phyloP scores from a whole-genome alignment of 2,329 filamentous ascomycete genomes.

The Paraconiothyrium sp. region DNA sequence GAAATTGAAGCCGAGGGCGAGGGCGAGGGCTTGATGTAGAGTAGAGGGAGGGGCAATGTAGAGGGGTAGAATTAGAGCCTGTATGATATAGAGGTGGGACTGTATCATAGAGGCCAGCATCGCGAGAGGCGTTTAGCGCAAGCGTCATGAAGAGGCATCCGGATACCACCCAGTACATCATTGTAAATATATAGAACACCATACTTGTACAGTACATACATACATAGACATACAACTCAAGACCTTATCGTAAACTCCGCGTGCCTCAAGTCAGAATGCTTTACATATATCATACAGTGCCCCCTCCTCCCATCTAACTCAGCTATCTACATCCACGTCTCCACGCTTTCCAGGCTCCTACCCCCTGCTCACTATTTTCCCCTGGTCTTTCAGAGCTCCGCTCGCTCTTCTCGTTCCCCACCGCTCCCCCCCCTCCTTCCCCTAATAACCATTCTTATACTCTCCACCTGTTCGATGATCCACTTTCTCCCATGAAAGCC shows the following conservation, averaged over 20 bases:
- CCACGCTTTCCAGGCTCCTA: too few relatives aligned
- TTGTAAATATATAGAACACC: not conserved
- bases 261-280: not conserved
- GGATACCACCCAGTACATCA: not conserved
- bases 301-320: too few relatives aligned
- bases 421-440: too few relatives aligned
- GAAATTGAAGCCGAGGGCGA: slow-evolving; percentile 34
- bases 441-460: too few relatives aligned
- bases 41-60: not conserved
- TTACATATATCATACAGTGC: not conserved
- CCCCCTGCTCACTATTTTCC: too few relatives aligned
- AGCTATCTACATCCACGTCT: too few relatives aligned
- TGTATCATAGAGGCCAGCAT: too few relatives aligned
- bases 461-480: too few relatives aligned
- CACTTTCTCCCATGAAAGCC: too few relatives aligned
- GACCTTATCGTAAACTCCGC: not conserved
- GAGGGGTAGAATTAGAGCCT: not conserved
- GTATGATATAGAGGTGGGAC: too few relatives aligned
- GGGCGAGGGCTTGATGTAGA: slow-evolving; percentile 13
- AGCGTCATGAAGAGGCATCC: not conserved
- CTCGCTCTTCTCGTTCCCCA: too few relatives aligned
- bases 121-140: not conserved
- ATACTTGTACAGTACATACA: not conserved
- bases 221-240: not conserved
- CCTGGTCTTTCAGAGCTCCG: too few relatives aligned